These are phyloP conservation scores for Aureobasidium leucospermi DNA, from an alignment of 2,329 filamentous ascomycete genomes.

Conservation along the genomic window DNA sequence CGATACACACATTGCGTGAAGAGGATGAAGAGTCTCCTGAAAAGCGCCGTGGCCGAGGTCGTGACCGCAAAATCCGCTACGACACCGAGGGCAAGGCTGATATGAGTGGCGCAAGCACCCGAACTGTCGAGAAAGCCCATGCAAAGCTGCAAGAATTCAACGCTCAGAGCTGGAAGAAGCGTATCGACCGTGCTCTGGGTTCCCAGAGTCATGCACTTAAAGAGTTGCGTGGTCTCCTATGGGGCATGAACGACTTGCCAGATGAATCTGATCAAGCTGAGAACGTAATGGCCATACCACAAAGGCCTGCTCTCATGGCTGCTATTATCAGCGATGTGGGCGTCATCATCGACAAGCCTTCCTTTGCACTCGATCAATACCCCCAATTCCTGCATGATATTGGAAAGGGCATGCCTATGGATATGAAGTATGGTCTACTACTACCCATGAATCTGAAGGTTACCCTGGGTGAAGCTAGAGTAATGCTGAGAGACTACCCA, in stretches of 20 bases:
- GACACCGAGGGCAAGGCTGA: conserved; percentile 70
- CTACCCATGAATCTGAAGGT: conserved; percentile 85
- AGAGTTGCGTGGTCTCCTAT: conserved; percentile 72
- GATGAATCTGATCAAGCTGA: conserved; percentile 79
- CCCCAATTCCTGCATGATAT: conserved; percentile 79
- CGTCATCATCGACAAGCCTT: conserved; percentile 82
- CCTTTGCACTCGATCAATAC: conserved; percentile 74
- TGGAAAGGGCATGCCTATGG: conserved; percentile 91
- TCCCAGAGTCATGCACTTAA: conserved; percentile 67
- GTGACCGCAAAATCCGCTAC: conserved; percentile 55
- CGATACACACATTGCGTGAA: conserved; percentile 11
- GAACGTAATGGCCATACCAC: conserved; percentile 75
- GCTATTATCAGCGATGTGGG: conserved; percentile 77
- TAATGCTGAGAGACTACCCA: conserved; percentile 89
- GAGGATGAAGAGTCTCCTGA: conserved; percentile 6
- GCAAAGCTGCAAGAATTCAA: conserved; percentile 72
- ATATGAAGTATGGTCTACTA: conserved; percentile 84
- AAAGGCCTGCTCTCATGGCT: conserved; percentile 75
- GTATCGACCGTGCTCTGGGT: conserved; percentile 70
- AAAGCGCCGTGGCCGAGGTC: conserved; percentile 17
- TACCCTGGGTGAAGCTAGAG: conserved; percentile 79
- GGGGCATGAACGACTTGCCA: conserved; percentile 71
- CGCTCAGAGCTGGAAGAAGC: conserved; percentile 82
- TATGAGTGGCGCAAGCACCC: conserved; percentile 63
- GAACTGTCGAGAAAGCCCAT: conserved; percentile 70